phyloP scores from a whole-genome alignment of 805 yeast species.

The Candida sonorensis region DNA sequence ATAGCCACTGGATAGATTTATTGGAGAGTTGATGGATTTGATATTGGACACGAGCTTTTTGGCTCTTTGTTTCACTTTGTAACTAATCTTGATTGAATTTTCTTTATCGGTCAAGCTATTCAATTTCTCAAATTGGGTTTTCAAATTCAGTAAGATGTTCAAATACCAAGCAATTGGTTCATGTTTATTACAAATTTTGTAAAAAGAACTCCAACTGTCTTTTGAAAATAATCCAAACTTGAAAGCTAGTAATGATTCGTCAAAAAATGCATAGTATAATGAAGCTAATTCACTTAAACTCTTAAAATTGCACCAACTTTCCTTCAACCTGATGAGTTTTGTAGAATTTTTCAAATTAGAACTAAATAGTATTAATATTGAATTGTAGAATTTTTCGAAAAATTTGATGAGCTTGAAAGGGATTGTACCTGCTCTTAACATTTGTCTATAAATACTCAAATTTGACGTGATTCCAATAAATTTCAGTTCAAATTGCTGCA shows the following conservation, averaged over 20 bases:
- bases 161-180: slow-evolving; percentile 66
- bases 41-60: slow-evolving; percentile 19
- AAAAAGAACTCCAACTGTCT: slow-evolving; percentile 20
- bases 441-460: slow-evolving; percentile 54
- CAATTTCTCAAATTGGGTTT: slow-evolving; percentile 41
- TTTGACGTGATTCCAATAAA: slow-evolving; percentile 39
- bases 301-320: slow-evolving; percentile 34
- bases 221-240: slow-evolving; percentile 44
- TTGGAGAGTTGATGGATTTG: slow-evolving; percentile 14
- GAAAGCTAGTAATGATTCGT: slow-evolving; percentile 53
- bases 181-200: slow-evolving; percentile 41
- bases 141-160: slow-evolving; percentile 52
- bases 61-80: slow-evolving; percentile 55
- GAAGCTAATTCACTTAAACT: slow-evolving; percentile 46
- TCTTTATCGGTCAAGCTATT: slow-evolving; percentile 40
- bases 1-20: no score
- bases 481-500: slow-evolving; percentile 34
- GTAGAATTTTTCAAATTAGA: slow-evolving; percentile 9
- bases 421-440: slow-evolving; percentile 62
- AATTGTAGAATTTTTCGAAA: slow-evolving; percentile 24
- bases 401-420: slow-evolving; percentile 48
- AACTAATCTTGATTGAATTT: slow-evolving; percentile 47
- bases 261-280: slow-evolving; percentile 58
- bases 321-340: slow-evolving; percentile 17
- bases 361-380: slow-evolving; percentile 12